Evolutionary conservation across 805 yeast genomes (phyloP).

Genomic region (Kluyveromyces nonfermentans): DNA sequence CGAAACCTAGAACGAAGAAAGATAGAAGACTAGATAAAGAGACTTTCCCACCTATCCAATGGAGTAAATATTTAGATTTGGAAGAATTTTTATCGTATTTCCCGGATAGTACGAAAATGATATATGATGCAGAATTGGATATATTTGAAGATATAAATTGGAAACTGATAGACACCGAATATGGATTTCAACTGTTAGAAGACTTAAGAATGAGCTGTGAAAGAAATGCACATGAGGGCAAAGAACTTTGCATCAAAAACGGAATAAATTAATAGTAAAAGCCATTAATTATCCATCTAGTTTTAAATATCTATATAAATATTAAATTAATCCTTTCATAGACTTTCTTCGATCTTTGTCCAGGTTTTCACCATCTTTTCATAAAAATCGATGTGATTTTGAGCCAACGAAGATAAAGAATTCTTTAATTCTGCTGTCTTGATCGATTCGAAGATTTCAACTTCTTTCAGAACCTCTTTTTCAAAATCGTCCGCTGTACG

Average conservation of each 20-base stretch:
- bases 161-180: slow-evolving; percentile 17
- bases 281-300: neutral
- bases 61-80: slow-evolving; percentile 41
- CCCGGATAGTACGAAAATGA: slow-evolving; percentile 9
- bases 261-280: slow-evolving; percentile 2
- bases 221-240: neutral
- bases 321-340: slow-evolving; percentile 9
- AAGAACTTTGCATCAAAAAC: neutral
- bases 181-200: slow-evolving; percentile 9
- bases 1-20: slow-evolving; percentile 66
- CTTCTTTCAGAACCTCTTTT: slow-evolving; percentile 46
- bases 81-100: slow-evolving; percentile 36
- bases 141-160: slow-evolving; percentile 15
- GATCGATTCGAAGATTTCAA: slow-evolving; percentile 64
- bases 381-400: slow-evolving; percentile 67
- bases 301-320: neutral
- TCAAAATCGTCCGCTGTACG: slow-evolving; percentile 44
- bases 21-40: slow-evolving; percentile 49
- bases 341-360: slow-evolving; percentile 43
- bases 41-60: slow-evolving; percentile 52
- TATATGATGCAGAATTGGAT: slow-evolving; percentile 14
- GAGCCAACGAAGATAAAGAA: slow-evolving; percentile 64
- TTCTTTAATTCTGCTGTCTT: slow-evolving; percentile 69
- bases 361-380: slow-evolving; percentile 59
- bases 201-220: neutral